Conservation (phyloP, 2,329 filamentous ascomycete species). For the Claviceps pusilla region DNA sequence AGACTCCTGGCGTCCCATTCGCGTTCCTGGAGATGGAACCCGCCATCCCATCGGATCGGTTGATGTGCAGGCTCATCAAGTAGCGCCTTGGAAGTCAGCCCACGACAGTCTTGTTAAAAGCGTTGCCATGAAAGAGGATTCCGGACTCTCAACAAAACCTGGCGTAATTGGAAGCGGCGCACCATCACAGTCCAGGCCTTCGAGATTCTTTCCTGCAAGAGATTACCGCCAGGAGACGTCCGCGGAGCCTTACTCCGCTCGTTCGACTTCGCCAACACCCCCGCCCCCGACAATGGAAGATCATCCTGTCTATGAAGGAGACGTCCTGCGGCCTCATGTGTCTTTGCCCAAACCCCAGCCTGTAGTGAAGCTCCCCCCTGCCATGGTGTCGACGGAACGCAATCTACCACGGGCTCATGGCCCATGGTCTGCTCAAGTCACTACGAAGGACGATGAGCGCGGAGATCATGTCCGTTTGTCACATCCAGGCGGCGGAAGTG, state of each 20-base stretch:
- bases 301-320: conserved; percentile 59
- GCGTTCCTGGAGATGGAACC: conserved; percentile 22
- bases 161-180: conserved; percentile 18
- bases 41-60: conserved; percentile 13
- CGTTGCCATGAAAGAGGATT: conserved; percentile 10
- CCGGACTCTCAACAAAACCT: conserved; percentile 10
- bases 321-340: conserved; percentile 50
- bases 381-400: conserved; percentile 14
- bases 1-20: conserved; percentile 38
- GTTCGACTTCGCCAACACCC: conserved; percentile 47
- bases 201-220: conserved; percentile 46
- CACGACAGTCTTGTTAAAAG: conserved; percentile 13
- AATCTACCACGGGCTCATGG: conserved; percentile 14
- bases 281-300: conserved; percentile 56
- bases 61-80: conserved; percentile 15
- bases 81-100: conserved; percentile 17
- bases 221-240: conserved; percentile 30
- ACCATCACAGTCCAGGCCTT: conserved; percentile 34
- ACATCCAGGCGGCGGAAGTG: conserved; percentile 20
- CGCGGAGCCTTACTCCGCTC: conserved; percentile 21
- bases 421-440: conserved; percentile 21
- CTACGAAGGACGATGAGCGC: conserved; percentile 17
- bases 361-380: conserved; percentile 66
- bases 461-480: conserved; percentile 10
- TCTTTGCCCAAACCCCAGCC: conserved; percentile 55